Evolutionary conservation across 208 protist species (phyloP).

Genomic region (Acanthamoeba castellanii): DNA sequence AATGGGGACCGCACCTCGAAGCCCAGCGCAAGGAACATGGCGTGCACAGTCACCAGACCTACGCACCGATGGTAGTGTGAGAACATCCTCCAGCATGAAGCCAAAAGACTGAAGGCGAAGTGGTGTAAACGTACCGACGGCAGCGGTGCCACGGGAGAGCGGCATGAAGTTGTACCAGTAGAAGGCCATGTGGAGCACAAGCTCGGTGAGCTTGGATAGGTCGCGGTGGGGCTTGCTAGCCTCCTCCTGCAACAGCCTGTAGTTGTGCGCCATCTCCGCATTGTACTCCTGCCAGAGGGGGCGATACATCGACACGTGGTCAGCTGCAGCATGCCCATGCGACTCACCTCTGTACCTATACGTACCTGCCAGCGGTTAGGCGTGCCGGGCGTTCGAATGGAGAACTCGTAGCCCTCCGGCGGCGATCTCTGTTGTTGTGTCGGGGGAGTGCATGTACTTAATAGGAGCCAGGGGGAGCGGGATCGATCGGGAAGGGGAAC

Average conservation of each 20-base stretch:
- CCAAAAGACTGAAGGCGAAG: too few species aligned
- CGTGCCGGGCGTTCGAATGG: constrained; percentile 87
- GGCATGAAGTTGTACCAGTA: constrained; percentile 91
- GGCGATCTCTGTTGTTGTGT: constrained; percentile 14
- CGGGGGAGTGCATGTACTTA: too few species aligned
- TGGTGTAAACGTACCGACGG: constrained; percentile 82
- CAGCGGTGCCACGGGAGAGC: constrained; percentile 85
- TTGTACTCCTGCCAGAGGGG: constrained; percentile 62
- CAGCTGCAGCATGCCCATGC: too few species aligned
- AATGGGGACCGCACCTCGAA: constrained; percentile 39
- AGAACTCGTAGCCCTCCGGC: constrained; percentile 87
- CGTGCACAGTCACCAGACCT: constrained; percentile 48
- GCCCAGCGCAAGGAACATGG: constrained; percentile 71
- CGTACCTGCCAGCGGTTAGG: constrained; percentile 82
- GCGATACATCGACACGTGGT: not conserved
- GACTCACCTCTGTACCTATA: not conserved
- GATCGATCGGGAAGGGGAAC: not conserved
- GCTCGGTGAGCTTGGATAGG: constrained; percentile 75
- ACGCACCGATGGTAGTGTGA: not conserved
- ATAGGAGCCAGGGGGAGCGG: not conserved
- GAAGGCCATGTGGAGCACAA: constrained; percentile 81
- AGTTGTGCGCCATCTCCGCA: constrained; percentile 64
- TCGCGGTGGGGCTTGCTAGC: constrained; percentile 2
- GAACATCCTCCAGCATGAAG: not conserved
- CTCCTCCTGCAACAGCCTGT: not conserved